These are phyloP conservation scores for Suillus clintonianus DNA, from an alignment of 768 basidiomycete species.

Conservation along the genomic window DNA sequence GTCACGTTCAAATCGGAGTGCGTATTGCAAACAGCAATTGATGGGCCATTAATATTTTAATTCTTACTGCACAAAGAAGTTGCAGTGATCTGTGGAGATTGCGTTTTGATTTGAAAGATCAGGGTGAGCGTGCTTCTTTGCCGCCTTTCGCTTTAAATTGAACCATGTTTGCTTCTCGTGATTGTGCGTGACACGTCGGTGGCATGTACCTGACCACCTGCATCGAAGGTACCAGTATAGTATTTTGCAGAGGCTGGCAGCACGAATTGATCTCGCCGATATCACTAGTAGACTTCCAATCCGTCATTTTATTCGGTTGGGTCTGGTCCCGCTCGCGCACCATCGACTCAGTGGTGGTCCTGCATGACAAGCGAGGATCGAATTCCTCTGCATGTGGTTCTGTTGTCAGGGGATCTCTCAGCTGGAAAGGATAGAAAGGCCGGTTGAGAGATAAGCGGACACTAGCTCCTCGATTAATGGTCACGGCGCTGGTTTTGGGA, in stretches of 20 bases:
- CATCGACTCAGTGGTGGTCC: background rate
- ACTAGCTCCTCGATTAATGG: background rate
- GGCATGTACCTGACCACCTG: background rate
- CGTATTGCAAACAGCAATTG: background rate
- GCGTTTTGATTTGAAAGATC: conserved; percentile 4
- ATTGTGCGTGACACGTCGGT: background rate
- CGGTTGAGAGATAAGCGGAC: background rate
- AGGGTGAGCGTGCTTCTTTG: conserved; percentile 3
- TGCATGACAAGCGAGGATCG: background rate
- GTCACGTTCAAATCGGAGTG: background rate
- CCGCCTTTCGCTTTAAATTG: background rate
- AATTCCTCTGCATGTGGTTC: background rate
- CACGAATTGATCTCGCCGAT: background rate
- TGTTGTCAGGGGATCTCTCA: background rate
- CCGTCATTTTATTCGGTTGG: background rate
- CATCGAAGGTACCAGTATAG: background rate
- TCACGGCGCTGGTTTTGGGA: background rate
- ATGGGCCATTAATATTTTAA: background rate
- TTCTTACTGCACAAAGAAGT: background rate
- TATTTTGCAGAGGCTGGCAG: background rate
- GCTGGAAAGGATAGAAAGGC: background rate
- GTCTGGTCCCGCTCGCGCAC: background rate
- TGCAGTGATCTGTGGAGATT: conserved; percentile 4
- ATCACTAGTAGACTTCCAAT: background rate
- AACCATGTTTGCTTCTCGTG: background rate